A percentile compares a stretch with the other conserved stretches of the same genome.
phyloP scores from a whole-genome alignment of 2,329 filamentous ascomycete genomes.

The Claviceps humidiphila region DNA sequence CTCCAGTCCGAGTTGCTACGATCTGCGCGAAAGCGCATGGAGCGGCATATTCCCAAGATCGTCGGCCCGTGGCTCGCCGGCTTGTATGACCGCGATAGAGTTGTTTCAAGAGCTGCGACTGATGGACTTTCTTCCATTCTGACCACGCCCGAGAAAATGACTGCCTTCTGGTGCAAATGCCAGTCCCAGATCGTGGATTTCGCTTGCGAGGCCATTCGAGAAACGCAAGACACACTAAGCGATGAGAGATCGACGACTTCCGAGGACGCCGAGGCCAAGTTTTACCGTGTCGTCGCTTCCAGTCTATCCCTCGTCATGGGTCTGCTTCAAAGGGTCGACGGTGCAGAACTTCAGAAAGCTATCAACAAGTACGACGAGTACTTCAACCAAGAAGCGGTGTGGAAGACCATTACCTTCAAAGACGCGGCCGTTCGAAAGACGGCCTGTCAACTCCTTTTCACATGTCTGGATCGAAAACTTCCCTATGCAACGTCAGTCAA shows the following conservation, averaged over 20 bases:
- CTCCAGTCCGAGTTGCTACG: slow-evolving; percentile 52
- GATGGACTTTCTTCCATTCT: slow-evolving; percentile 68
- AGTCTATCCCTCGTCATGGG: slow-evolving; percentile 42
- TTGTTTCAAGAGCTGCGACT: slow-evolving; percentile 61
- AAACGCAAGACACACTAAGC: slow-evolving; percentile 71
- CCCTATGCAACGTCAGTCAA: slow-evolving; percentile 35
- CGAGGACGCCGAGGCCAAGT: slow-evolving; percentile 79
- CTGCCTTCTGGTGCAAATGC: slow-evolving; percentile 67
- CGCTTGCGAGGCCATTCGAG: slow-evolving; percentile 64
- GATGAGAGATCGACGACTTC: slow-evolving; percentile 73
- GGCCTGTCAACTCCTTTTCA: slow-evolving; percentile 36
- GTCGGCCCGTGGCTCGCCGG: slow-evolving; percentile 88
- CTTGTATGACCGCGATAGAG: slow-evolving; percentile 71
- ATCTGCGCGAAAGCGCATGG: slow-evolving; percentile 67
- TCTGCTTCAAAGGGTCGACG: slow-evolving; percentile 32
- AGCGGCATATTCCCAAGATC: slow-evolving; percentile 61
- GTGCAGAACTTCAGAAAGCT: slow-evolving; percentile 44
- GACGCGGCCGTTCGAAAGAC: slow-evolving; percentile 39
- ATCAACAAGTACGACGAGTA: slow-evolving; percentile 50
- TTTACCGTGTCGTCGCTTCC: slow-evolving; percentile 55
- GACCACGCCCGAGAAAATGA: slow-evolving; percentile 64
- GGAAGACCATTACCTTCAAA: slow-evolving; percentile 53
- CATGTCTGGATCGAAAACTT: slow-evolving; percentile 33
- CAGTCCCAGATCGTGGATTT: slow-evolving; percentile 72
- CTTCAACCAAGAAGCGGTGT: slow-evolving; percentile 52